Evolutionary conservation across 2,329 filamentous ascomycete genomes (phyloP).

Genomic region (Colletotrichum destructivum): DNA sequence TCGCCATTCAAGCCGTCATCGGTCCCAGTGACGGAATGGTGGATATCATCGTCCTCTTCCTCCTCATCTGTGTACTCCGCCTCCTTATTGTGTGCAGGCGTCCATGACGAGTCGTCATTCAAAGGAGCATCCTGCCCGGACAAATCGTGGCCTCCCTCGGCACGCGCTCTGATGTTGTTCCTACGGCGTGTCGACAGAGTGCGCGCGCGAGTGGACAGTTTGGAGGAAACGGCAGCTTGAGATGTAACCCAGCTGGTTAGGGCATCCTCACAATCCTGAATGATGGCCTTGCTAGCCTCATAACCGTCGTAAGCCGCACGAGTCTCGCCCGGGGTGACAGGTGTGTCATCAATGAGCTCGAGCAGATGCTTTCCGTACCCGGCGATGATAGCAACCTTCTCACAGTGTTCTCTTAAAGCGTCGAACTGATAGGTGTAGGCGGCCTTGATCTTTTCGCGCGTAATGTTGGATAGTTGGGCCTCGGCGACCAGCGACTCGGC

Average conservation of each 20-base stretch:
- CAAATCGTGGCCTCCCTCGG: conserved; percentile 81
- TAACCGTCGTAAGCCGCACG: conserved; percentile 97
- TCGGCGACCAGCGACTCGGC: conserved; percentile 99
- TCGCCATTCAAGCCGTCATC: conserved; percentile 70
- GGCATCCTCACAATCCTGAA: conserved; percentile 98
- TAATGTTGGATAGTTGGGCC: conserved; percentile 98
- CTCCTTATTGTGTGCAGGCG: conserved; percentile 77
- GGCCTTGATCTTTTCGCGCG: conserved; percentile 98
- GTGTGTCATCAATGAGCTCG: conserved; percentile 95
- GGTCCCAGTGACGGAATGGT: conserved; percentile 65
- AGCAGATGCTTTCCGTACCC: conserved; percentile 99
- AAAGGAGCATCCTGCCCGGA: conserved; percentile 85
- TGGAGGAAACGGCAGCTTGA: conserved; percentile 89
- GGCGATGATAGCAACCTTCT: conserved; percentile 98
- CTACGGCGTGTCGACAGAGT: conserved; percentile 89
- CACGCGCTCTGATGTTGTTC: conserved; percentile 76
- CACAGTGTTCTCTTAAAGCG: conserved; percentile 95
- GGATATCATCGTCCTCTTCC: conserved; percentile 72
- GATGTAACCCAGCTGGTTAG: conserved; percentile 97
- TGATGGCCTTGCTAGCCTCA: conserved; percentile 98
- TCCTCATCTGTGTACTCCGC: conserved; percentile 75
- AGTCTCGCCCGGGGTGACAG: conserved; percentile 97
- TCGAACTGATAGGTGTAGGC: conserved; percentile 99
- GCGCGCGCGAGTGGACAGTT: conserved; percentile 88
- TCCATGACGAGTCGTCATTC: conserved; percentile 87